Evolutionary conservation across 371 early-diverging fungal genomes (phyloP).

Genomic region (Lichtheimia ornata): DNA sequence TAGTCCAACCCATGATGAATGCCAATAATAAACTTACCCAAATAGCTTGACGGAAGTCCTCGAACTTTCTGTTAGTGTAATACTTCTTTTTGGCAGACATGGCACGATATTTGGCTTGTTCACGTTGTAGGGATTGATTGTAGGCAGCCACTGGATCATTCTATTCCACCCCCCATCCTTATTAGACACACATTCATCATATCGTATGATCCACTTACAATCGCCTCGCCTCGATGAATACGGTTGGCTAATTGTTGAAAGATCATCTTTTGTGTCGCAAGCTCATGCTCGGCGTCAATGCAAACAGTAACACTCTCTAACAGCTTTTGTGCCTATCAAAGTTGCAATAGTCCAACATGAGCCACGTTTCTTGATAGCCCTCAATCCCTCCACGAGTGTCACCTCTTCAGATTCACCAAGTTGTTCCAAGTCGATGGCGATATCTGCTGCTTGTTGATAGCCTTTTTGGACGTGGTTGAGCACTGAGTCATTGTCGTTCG

Average conservation of each 20-base stretch:
- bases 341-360: too few species aligned
- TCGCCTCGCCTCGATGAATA: neutral
- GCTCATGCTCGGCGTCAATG: neutral
- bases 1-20: neutral
- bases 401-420: too few species aligned
- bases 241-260: neutral
- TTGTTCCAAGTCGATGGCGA: neutral
- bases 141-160: neutral
- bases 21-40: neutral
- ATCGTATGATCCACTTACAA: neutral
- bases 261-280: neutral
- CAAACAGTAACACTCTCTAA: neutral
- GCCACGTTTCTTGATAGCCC: too few species aligned
- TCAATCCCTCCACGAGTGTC: too few species aligned
- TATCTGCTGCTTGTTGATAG: neutral
- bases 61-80: neutral
- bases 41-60: neutral
- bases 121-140: neutral
- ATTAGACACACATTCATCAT: neutral
- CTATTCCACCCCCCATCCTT: neutral
- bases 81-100: slow-evolving; percentile 4
- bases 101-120: neutral
- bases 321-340: neutral
- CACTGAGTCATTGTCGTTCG: neutral
- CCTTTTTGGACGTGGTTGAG: neutral